These are phyloP conservation scores for Paramecium tetraurelia DNA, from an alignment of 73 alveolate species.

Conservation along the genomic window DNA sequence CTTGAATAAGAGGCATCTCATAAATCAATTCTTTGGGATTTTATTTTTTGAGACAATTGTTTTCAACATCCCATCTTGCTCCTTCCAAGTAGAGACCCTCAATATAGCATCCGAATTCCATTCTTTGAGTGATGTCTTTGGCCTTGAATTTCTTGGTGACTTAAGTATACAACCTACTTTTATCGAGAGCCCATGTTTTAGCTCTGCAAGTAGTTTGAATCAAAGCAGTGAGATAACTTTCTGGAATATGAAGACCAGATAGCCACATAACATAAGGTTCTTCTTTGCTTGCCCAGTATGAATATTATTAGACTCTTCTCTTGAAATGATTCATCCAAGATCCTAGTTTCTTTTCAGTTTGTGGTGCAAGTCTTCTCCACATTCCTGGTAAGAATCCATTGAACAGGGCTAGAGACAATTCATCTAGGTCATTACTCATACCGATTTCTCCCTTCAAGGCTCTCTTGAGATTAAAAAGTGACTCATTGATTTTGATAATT, in stretches of 20 bases:
- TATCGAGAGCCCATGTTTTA: slow-evolving; percentile 99
- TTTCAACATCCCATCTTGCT: slow-evolving; percentile 97
- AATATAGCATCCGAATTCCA: slow-evolving; percentile 97
- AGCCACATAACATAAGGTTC: slow-evolving; percentile 99
- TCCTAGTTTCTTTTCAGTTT: slow-evolving; percentile 78
- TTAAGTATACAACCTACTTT: slow-evolving; percentile 96
- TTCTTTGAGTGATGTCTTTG: slow-evolving; percentile 88
- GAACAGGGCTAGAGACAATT: slow-evolving; percentile 77
- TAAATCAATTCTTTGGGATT: slow-evolving; percentile 95
- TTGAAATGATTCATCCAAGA: slow-evolving; percentile 86
- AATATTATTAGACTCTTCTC: slow-evolving; percentile 94
- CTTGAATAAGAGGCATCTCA: slow-evolving; percentile 96
- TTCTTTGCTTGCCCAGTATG: slow-evolving; percentile 89
- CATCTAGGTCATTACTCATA: slow-evolving; percentile 90
- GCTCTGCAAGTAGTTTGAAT: slow-evolving; percentile 98
- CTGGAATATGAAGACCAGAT: slow-evolving; percentile 99
- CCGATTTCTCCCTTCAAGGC: slow-evolving; percentile 81
- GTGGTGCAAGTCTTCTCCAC: slow-evolving; percentile 42
- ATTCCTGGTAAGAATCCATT: slow-evolving; percentile 59
- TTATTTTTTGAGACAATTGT: slow-evolving; percentile 75
- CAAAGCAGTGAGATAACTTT: slow-evolving; percentile 97
- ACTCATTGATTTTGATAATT: slow-evolving; percentile 59
- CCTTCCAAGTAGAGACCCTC: slow-evolving; percentile 99
- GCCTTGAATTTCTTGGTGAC: slow-evolving; percentile 91
- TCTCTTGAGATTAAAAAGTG: slow-evolving; percentile 71